Percentiles rank a stretch among this genome's conserved stretches.
phyloP scores from a whole-genome alignment of 805 yeast species.

The Komagataella mondaviorum region DNA sequence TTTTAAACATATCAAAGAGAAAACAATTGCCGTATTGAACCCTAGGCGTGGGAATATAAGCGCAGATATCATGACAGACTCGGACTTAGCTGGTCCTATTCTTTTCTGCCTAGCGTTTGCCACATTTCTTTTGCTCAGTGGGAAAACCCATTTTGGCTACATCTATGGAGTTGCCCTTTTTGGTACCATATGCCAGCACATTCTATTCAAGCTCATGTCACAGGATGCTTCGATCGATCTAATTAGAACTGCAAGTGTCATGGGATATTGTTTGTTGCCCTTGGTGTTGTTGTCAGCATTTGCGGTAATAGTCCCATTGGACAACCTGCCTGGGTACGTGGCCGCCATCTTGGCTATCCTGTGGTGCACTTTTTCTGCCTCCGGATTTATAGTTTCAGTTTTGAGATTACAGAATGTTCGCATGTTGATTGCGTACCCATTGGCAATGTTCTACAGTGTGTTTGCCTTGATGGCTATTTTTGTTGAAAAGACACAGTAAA shows the following conservation, averaged over 20 bases:
- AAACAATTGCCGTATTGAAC: constrained; percentile 77
- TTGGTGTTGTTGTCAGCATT: constrained; percentile 65
- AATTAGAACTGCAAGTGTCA: constrained; percentile 72
- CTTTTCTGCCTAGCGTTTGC: constrained; percentile 83
- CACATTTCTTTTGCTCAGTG: constrained; percentile 65
- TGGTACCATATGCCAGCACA: constrained; percentile 78
- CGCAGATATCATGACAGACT: constrained; percentile 70
- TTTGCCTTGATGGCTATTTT: constrained; percentile 95
- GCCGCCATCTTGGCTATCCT: constrained; percentile 52
- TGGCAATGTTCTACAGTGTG: constrained; percentile 81
- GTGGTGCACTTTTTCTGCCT: constrained; percentile 91
- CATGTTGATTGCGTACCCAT: constrained; percentile 84
- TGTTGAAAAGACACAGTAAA: constrained; percentile 14
- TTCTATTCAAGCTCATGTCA: constrained; percentile 75
- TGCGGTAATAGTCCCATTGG: constrained; percentile 54
- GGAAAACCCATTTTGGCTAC: constrained; percentile 94
- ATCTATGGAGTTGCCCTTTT: constrained; percentile 91
- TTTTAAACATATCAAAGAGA: constrained; percentile 72
- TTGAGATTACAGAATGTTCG: constrained; percentile 77
- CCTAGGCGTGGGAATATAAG: constrained; percentile 48
- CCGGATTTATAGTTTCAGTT: constrained; percentile 84
- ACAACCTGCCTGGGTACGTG: constrained; percentile 61
- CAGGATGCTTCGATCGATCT: constrained; percentile 32
- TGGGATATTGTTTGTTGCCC: constrained; percentile 91
- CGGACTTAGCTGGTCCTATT: constrained; percentile 92